Conservation (phyloP, 345 rosid genomes). For the Triadica sebifera region DNA sequence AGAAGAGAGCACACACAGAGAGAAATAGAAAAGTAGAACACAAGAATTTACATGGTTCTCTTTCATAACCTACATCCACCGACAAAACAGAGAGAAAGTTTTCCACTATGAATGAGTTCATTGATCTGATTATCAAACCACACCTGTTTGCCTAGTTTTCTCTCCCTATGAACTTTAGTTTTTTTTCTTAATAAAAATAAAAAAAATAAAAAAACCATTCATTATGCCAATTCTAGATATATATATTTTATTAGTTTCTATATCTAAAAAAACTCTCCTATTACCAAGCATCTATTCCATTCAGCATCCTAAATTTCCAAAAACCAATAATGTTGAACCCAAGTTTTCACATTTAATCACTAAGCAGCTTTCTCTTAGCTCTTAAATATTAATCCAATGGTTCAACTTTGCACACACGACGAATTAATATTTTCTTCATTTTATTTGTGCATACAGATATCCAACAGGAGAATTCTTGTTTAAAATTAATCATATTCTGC, state of each 20-base stretch:
- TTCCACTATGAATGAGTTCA: no score
- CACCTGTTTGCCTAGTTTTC: no score
- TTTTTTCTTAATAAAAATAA: neutral
- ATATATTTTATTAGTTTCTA: no score
- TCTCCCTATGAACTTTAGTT: neutral
- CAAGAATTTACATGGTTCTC: no score
- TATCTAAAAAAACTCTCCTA: neutral
- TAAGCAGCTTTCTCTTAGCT: neutral
- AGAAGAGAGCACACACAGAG: no score
- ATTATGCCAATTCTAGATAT: neutral
- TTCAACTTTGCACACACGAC: neutral
- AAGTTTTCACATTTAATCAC: neutral
- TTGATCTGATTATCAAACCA: no score
- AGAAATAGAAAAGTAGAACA: no score
- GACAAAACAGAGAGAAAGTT: no score
- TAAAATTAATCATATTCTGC: neutral
- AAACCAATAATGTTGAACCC: neutral
- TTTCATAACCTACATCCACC: no score
- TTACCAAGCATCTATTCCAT: neutral
- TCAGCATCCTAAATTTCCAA: neutral
- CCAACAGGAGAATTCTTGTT: neutral
- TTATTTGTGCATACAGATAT: neutral
- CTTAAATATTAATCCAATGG: neutral
- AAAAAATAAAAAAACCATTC: neutral
- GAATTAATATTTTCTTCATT: neutral